Evolutionary conservation across 495 filamentous ascomycete species (phyloP), one percentile per base, ranked within the genome.

Genomic region (Penicillium lividum): DNA sequence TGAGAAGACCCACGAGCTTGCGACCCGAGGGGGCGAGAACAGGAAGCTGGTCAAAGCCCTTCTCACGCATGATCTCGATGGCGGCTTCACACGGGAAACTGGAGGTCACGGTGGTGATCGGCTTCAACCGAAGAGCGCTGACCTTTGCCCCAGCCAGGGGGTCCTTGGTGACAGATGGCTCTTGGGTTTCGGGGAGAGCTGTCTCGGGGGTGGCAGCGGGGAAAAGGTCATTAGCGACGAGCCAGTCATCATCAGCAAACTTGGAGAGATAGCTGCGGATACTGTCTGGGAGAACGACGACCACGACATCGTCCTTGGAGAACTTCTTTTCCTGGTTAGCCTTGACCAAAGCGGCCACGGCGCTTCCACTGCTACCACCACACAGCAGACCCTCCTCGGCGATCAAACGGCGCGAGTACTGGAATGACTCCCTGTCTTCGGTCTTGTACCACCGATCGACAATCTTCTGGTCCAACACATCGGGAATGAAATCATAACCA

Each of bases 401-500:
- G 60, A 99, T 98, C 30, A 99, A 76, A 44, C 92, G 85, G 22
- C 94, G 84, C 9, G 94, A 90, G 68, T 90, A 93, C 56, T 85
- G 78, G 73, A 99, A 99, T 22, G 91, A 92, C 66, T 96, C 92
- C 57, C 84, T 85, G 62, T 99, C 94, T 40, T 90, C 90, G 3
- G 94, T 98, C 81, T 99, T 99, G 73, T 97, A 96, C 94, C 94
- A 99, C 63, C 87, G 87, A 69, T 96, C 87, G n/a, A 99, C 89
- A 25, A 81, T 69, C 8, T 86, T 69, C 59, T 87, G 90, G 64
- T 96, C 88, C 27, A 99, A 82, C 0, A 99, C 94, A 38, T 97
- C 89, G 5, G 94, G 94, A 53, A 98, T 89, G 68, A 99, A 99
- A 68, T 99, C 94, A 68, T 99, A 99, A 25, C 94, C 94, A 67